Conservation (phyloP, 768 basidiomycete species). For the Kwoniella bestiolae region DNA sequence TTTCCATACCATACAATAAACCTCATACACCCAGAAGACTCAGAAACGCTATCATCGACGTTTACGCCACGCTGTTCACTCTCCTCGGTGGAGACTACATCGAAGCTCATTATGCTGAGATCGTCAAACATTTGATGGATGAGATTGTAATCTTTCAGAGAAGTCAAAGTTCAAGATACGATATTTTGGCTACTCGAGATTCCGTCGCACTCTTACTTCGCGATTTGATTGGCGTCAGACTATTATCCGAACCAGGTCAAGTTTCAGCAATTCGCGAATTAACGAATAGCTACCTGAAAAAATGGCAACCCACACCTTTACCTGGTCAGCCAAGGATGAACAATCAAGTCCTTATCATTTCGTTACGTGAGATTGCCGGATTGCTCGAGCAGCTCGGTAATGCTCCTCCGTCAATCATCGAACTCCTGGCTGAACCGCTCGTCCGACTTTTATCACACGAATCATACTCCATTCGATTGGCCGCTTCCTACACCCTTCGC, state of each 20-base stretch:
- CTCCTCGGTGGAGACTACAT: conserved; percentile 76
- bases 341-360: conserved; percentile 71
- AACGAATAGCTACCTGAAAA: conserved; percentile 76
- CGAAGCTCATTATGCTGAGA: conserved; percentile 78
- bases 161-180: conserved; percentile 66
- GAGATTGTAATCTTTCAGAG: conserved; percentile 73
- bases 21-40: conserved; percentile 69
- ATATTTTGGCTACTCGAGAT: conserved; percentile 71
- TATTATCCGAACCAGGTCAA: conserved; percentile 92
- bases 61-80: conserved; percentile 77
- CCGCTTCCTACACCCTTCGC: conserved; percentile 82
- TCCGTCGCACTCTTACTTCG: conserved; percentile 77
- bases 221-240: conserved; percentile 82
- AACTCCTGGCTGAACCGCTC: conserved; percentile 81
- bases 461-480: conserved; percentile 81
- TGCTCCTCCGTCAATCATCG: conserved; percentile 87
- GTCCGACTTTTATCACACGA: conserved; percentile 84
- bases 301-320: conserved; percentile 86
- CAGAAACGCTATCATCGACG: conserved; percentile 84
- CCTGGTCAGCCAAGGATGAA: conserved; percentile 76
- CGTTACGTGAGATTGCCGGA: conserved; percentile 80
- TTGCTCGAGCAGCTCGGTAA: conserved; percentile 88
- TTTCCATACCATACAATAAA: conserved; percentile 82
- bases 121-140: conserved; percentile 75
- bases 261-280: conserved; percentile 88